Percentiles rank a stretch among this genome's conserved stretches.
Conservation (phyloP, 306 rosid genomes). For the Oxytropis ochrocephala region DNA sequence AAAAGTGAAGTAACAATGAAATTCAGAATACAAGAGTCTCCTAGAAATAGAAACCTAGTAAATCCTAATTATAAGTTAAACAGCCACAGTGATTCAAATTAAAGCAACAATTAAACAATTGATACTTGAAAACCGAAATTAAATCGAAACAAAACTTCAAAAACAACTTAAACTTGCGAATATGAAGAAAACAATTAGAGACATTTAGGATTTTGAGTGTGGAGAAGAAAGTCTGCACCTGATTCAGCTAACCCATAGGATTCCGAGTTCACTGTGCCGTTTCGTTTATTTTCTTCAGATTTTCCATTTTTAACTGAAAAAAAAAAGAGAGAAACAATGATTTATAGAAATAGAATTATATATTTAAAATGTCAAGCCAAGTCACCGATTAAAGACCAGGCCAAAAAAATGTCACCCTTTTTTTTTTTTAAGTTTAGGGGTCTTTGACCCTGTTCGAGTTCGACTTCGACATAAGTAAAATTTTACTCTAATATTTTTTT, state of each 20-base stretch:
- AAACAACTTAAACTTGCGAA: background rate
- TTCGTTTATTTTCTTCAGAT: conserved; percentile 19
- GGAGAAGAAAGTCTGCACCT: conserved; percentile 17
- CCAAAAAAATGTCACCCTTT: no score
- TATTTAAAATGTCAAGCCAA: no score
- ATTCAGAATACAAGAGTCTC: conserved; percentile 8
- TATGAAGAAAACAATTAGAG: background rate
- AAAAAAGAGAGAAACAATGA: background rate
- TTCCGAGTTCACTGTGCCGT: conserved; percentile 27
- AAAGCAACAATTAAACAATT: background rate
- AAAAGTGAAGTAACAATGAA: background rate
- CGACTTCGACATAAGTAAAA: no score
- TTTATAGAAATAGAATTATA: background rate
- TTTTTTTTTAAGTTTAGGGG: no score
- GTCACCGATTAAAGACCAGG: no score
- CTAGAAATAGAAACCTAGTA: conserved; percentile 18
- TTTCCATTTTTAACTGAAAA: conserved; percentile 11
- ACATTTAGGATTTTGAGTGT: background rate
- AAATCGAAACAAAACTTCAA: background rate
- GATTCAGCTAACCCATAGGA: conserved; percentile 18
- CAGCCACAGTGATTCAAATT: background rate
- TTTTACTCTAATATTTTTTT: no score
- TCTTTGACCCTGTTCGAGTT: no score
- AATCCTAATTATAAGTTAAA: conserved; percentile 17
- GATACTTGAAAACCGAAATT: conserved; percentile 16